These are phyloP conservation scores for Xerocomellus dryophilus DNA, from an alignment of 768 basidiomycete genomes.

Conservation along the genomic window DNA sequence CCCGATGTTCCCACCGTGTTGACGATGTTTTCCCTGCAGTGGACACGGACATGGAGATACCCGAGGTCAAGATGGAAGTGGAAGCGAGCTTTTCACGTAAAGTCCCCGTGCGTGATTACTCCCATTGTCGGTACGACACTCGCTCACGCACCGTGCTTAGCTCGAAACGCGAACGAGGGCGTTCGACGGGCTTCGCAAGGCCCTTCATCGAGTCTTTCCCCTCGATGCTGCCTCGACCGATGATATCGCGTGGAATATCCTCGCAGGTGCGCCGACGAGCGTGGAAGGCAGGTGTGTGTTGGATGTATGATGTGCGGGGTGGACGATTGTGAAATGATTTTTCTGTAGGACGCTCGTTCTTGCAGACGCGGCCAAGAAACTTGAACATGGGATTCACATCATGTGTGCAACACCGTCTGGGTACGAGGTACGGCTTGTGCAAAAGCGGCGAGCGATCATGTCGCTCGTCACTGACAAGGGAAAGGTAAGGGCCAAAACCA, in stretches of 20 bases:
- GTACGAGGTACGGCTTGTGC: slow-evolving; percentile 40
- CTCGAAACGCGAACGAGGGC: slow-evolving; percentile 33
- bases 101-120: slow-evolving; percentile 33
- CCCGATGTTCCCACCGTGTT: too few relatives aligned
- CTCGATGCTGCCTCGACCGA: slow-evolving; percentile 6
- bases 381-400: slow-evolving; percentile 48
- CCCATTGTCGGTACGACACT: background rate
- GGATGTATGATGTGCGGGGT: too few relatives aligned
- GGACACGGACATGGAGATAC: slow-evolving; percentile 18
- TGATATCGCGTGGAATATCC: slow-evolving; percentile 27
- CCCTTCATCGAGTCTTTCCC: slow-evolving; percentile 31
- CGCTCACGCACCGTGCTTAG: slow-evolving; percentile 24
- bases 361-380: slow-evolving; percentile 38
- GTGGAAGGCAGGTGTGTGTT: slow-evolving; percentile 22
- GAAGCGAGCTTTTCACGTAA: slow-evolving; percentile 43
- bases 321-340: background rate
- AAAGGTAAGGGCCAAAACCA: background rate
- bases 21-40: background rate
- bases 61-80: slow-evolving; percentile 35
- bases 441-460: slow-evolving; percentile 36
- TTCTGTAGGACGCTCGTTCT: slow-evolving; percentile 40
- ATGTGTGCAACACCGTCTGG: slow-evolving; percentile 51
- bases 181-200: slow-evolving; percentile 40
- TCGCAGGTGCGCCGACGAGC: slow-evolving; percentile 13
- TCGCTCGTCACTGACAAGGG: slow-evolving; percentile 17